Conservation (phyloP, 352 stramenopile species). For the Phytophthora megakarya region DNA sequence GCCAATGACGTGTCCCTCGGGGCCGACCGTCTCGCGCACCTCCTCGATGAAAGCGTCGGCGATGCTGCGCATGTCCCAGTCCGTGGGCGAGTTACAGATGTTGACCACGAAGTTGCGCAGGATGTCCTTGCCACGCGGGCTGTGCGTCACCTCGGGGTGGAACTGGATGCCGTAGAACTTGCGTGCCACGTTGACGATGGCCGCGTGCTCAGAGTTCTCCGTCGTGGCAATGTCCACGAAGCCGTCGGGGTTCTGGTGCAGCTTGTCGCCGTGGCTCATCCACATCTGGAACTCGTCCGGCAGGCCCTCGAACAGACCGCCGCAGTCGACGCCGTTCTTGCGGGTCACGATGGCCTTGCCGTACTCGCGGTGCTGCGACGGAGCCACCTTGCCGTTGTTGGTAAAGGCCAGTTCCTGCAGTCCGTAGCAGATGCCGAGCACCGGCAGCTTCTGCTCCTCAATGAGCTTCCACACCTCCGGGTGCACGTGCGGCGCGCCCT, state of each 20-base stretch:
- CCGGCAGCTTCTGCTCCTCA: constrained; percentile 94
- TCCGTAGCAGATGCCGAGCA: constrained; percentile 99
- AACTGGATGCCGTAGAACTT: constrained; percentile 98
- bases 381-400: constrained; percentile 94
- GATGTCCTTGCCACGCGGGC: constrained; percentile 93
- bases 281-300: constrained; percentile 97
- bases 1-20: constrained; percentile 97
- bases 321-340: constrained; percentile 58
- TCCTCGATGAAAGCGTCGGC: constrained; percentile 89
- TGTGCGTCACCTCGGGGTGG: constrained; percentile 98
- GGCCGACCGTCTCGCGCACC: constrained; percentile 92
- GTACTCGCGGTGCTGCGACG: constrained; percentile 96
- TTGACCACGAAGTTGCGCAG: constrained; percentile 98
- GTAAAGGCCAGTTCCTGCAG: constrained; percentile 96
- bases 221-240: constrained; percentile 90
- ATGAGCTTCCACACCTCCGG: constrained; percentile 97
- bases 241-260: constrained; percentile 93
- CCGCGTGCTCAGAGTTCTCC: constrained; percentile 92
- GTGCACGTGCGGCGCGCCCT: constrained; percentile 94
- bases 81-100: constrained; percentile 93
- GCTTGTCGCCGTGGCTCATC: constrained; percentile 99
- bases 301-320: constrained; percentile 89
- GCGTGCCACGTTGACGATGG: constrained; percentile 94
- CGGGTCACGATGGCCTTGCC: constrained; percentile 94
- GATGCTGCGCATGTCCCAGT: constrained; percentile 99